A percentile compares a stretch with the other conserved stretches of the same genome.
Evolutionary conservation across 2,329 filamentous ascomycete genomes (phyloP).

Genomic region (Phyllosticta citribraziliensis): DNA sequence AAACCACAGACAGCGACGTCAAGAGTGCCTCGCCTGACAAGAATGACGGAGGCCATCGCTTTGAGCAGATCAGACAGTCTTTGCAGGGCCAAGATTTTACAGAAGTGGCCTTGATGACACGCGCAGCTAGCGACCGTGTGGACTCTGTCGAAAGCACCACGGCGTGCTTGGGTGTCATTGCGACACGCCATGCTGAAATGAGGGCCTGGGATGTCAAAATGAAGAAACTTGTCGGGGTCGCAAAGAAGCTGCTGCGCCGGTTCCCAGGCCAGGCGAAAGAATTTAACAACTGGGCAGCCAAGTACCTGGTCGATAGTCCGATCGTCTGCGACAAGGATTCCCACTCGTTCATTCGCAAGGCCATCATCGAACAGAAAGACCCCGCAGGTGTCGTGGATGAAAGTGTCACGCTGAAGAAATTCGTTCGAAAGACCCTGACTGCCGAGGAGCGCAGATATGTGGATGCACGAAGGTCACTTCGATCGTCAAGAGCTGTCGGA

Average conservation of each 20-base stretch:
- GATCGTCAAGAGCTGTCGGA: conserved; percentile 14
- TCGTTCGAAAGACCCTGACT: background rate
- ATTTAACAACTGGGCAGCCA: background rate
- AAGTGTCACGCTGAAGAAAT: background rate
- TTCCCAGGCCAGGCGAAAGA: background rate
- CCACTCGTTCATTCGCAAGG: background rate
- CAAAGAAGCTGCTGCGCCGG: background rate
- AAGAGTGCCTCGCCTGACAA: background rate
- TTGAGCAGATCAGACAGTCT: conserved; percentile 32
- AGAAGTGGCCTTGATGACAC: conserved; percentile 44
- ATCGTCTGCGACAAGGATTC: background rate
- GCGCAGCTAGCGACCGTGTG: background rate
- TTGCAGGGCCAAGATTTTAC: conserved; percentile 35
- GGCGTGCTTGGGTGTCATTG: background rate
- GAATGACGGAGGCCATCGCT: background rate
- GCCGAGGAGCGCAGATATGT: background rate
- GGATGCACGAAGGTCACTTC: conserved; percentile 14
- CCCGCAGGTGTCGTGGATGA: conserved; percentile 10
- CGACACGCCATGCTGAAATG: background rate
- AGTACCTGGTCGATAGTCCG: background rate
- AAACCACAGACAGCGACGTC: conserved; percentile 32
- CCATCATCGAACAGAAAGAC: background rate
- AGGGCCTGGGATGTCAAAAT: background rate
- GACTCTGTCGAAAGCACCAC: background rate
- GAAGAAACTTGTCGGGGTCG: background rate